Percentiles rank a stretch among this genome's conserved stretches.
Evolutionary conservation across 352 stramenopile genomes (phyloP).

Genomic region (Aphanomyces euteiches): DNA sequence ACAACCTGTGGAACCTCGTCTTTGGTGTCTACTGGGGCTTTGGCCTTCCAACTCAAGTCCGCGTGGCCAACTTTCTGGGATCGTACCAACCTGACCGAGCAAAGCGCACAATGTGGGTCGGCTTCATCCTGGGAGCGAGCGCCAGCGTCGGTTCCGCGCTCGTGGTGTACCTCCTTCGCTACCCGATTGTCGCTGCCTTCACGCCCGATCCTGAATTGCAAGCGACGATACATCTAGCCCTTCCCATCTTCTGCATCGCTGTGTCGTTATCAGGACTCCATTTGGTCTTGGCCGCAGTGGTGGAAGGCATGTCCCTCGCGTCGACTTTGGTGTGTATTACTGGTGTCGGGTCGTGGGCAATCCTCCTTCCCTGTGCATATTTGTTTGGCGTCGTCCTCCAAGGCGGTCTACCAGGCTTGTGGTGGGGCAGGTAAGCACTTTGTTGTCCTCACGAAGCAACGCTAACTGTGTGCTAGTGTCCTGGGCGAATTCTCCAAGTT

Average conservation of each 20-base stretch:
- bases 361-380: slow-evolving; percentile 65
- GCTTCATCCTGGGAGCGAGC: slow-evolving; percentile 57
- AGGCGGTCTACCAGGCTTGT: slow-evolving; percentile 56
- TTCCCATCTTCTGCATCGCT: slow-evolving; percentile 67
- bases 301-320: slow-evolving; percentile 75
- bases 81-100: slow-evolving; percentile 56
- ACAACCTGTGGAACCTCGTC: slow-evolving; percentile 78
- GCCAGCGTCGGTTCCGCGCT: slow-evolving; percentile 55
- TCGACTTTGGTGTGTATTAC: slow-evolving; percentile 71
- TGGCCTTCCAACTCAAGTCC: slow-evolving; percentile 71
- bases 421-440: slow-evolving; percentile 48
- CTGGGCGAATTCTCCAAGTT: slow-evolving; percentile 72
- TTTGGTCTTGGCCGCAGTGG: slow-evolving; percentile 69
- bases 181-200: slow-evolving; percentile 53
- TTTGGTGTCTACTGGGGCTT: slow-evolving; percentile 85
- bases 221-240: slow-evolving; percentile 46
- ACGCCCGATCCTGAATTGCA: slow-evolving; percentile 57
- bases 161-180: slow-evolving; percentile 47
- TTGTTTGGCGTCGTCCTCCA: slow-evolving; percentile 49
- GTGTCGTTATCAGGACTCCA: slow-evolving; percentile 74
- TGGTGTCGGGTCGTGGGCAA: slow-evolving; percentile 58
- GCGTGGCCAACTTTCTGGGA: slow-evolving; percentile 67
- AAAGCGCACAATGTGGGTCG: slow-evolving; percentile 54
- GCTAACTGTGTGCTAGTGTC: slow-evolving; percentile 34
- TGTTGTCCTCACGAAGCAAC: neutral